Percentiles rank a stretch among this genome's conserved stretches.
Evolutionary conservation across 2,329 filamentous ascomycete genomes (phyloP).

Genomic region (Penicillium concentricum): DNA sequence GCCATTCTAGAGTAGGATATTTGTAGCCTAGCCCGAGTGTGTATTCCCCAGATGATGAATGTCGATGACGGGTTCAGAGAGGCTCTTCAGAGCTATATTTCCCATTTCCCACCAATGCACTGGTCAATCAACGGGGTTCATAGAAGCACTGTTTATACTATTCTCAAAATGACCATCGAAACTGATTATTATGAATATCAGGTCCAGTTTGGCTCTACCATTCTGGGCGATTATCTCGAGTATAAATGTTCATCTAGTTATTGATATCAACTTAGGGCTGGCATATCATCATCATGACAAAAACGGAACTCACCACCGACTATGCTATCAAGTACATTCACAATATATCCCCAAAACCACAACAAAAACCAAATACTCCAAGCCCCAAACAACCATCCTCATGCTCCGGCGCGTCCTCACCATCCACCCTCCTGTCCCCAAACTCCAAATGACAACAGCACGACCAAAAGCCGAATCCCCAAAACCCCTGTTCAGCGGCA

Average conservation of each 20-base stretch:
- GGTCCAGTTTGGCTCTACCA: not conserved
- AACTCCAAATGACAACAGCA: not conserved
- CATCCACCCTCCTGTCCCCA: not conserved
- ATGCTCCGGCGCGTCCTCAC: not conserved
- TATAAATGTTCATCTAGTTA: slow-evolving; percentile 59
- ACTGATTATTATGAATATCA: not conserved
- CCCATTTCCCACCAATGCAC: too few relatives aligned
- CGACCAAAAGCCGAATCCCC: not conserved
- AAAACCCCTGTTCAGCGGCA: slow-evolving; percentile 1
- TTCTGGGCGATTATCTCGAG: slow-evolving; percentile 60
- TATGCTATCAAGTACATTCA: not conserved
- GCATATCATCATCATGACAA: slow-evolving; percentile 16
- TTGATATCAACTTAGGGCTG: slow-evolving; percentile 3
- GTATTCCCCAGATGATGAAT: not conserved
- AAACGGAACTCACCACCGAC: slow-evolving; percentile 6
- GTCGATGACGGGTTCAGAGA: slow-evolving; percentile 39
- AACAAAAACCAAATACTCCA: not conserved
- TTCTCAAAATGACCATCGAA: too few relatives aligned
- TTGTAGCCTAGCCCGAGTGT: not conserved
- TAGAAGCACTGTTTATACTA: too few relatives aligned
- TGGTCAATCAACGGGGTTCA: too few relatives aligned
- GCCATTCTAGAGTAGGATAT: not conserved
- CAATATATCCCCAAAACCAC: not conserved
- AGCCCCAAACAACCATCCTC: not conserved
- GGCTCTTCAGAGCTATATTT: too few relatives aligned